These are phyloP conservation scores for Phytopythium cucurbitacearum DNA, from an alignment of 352 stramenopile species.

Conservation along the genomic window DNA sequence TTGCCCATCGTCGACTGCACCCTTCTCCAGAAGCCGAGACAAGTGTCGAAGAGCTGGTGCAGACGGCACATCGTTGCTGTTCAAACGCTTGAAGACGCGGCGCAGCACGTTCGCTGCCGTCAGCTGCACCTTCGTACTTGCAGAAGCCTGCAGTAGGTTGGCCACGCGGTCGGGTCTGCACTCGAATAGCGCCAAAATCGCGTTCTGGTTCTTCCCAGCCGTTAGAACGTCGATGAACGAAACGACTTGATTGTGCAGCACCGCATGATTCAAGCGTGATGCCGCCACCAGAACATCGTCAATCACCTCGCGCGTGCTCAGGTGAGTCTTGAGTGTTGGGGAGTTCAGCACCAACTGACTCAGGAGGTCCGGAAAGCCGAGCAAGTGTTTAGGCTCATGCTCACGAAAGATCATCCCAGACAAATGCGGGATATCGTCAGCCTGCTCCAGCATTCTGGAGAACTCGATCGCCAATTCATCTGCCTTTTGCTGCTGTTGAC, in stretches of 20 bases:
- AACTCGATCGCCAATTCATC: conserved; percentile 20
- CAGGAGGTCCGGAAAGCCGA: conserved; percentile 40
- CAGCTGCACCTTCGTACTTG: conserved; percentile 20
- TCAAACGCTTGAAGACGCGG: conserved; percentile 56
- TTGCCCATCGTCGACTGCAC: neutral
- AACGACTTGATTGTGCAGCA: conserved; percentile 42
- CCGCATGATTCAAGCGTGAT: conserved; percentile 26
- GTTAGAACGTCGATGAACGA: conserved; percentile 47
- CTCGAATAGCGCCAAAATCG: conserved; percentile 35
- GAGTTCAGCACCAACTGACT: conserved; percentile 33
- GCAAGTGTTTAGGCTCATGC: conserved; percentile 30
- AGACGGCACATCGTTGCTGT: conserved; percentile 31
- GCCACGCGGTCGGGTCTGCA: conserved; percentile 47
- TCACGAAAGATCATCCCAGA: conserved; percentile 34
- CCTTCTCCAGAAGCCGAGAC: conserved; percentile 22
- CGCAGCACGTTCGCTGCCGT: conserved; percentile 34
- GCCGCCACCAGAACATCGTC: conserved; percentile 29
- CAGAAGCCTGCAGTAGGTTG: conserved; percentile 45
- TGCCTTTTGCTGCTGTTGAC: neutral
- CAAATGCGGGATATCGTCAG: conserved; percentile 12
- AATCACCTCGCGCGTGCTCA: conserved; percentile 30
- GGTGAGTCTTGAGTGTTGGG: conserved; percentile 13
- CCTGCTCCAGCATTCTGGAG: conserved; percentile 26
- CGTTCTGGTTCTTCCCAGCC: conserved; percentile 35
- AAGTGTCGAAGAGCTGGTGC: conserved; percentile 40